Evolutionary conservation across 176 grass and related monocot species (phyloP).

Genomic region (Cenchrus fungigraminus): DNA sequence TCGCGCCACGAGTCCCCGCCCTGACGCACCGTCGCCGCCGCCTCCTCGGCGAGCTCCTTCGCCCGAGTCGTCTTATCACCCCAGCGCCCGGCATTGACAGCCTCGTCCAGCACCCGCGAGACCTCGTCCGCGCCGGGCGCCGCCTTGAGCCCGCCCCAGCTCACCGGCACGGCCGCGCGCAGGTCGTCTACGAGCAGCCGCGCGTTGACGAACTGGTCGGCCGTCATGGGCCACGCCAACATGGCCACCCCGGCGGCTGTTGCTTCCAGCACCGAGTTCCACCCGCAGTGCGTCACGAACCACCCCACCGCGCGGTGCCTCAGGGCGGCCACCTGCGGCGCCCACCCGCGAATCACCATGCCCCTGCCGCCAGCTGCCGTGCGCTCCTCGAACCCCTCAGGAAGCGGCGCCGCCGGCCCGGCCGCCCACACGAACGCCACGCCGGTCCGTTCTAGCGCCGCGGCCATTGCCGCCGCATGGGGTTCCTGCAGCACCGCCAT

Average conservation of each 20-base stretch:
- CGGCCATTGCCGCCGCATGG: slow-evolving; percentile 2
- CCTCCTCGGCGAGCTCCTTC: slow-evolving; percentile 35
- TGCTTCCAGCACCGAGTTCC: slow-evolving; percentile 74
- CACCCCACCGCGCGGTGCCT: slow-evolving; percentile 63
- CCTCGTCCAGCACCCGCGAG: slow-evolving; percentile 29
- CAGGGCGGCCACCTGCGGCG: slow-evolving; percentile 69
- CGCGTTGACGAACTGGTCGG: slow-evolving; percentile 82
- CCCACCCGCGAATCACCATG: slow-evolving; percentile 49
- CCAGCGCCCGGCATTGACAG: neutral
- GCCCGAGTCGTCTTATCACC: slow-evolving; percentile 1
- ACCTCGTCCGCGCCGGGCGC: slow-evolving; percentile 41
- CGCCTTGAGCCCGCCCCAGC: slow-evolving; percentile 47
- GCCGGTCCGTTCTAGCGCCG: slow-evolving; percentile 40
- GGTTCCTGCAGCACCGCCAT: slow-evolving; percentile 31
- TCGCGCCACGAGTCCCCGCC: slow-evolving; percentile 58
- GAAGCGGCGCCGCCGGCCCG: slow-evolving; percentile 7
- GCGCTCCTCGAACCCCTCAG: slow-evolving; percentile 53
- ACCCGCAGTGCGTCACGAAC: slow-evolving; percentile 77
- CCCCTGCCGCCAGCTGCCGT: neutral
- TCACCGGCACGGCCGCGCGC: slow-evolving; percentile 36
- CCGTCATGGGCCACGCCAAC: slow-evolving; percentile 74
- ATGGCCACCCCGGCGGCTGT: slow-evolving; percentile 66
- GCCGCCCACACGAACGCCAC: slow-evolving; percentile 58
- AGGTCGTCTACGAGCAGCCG: slow-evolving; percentile 61
- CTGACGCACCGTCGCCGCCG: slow-evolving; percentile 15